Percentiles rank a stretch among this genome's conserved stretches.
phyloP scores from a whole-genome alignment of 83 land plant genomes.

The Picea abies region DNA sequence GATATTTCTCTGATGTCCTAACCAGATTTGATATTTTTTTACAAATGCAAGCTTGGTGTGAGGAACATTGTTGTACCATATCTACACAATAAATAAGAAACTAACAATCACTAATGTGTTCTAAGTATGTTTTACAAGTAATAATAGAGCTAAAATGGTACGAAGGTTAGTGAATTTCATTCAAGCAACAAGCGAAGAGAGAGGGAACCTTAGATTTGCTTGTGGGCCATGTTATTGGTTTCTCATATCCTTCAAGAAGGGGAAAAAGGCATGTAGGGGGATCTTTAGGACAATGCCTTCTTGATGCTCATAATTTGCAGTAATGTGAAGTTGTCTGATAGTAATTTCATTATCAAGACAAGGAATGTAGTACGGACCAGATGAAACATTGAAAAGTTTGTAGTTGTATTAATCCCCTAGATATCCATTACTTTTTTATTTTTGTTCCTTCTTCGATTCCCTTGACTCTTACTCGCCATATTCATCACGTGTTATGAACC shows the following conservation, averaged over 20 bases:
- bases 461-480: neutral
- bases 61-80: constrained; percentile 76
- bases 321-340: constrained; percentile 58
- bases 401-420: constrained; percentile 30
- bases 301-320: constrained; percentile 83
- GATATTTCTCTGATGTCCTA: constrained; percentile 40
- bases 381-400: constrained; percentile 65
- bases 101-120: neutral
- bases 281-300: constrained; percentile 86
- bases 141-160: neutral
- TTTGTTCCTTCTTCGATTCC: constrained; percentile 9
- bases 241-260: constrained; percentile 72
- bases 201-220: constrained; percentile 73
- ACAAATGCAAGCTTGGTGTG: constrained; percentile 60
- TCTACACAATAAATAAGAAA: constrained; percentile 33
- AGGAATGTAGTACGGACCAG: constrained; percentile 86
- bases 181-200: neutral
- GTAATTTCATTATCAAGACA: constrained; percentile 84
- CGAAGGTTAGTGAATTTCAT: neutral
- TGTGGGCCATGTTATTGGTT: constrained; percentile 72
- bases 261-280: constrained; percentile 81
- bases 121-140: neutral
- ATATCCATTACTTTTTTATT: neutral
- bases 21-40: constrained; percentile 73
- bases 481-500: neutral